Evolutionary conservation across 169 alveolate species (phyloP), one percentile per base, ranked within the genome.

Genomic region (Plasmodium gaboni): DNA sequence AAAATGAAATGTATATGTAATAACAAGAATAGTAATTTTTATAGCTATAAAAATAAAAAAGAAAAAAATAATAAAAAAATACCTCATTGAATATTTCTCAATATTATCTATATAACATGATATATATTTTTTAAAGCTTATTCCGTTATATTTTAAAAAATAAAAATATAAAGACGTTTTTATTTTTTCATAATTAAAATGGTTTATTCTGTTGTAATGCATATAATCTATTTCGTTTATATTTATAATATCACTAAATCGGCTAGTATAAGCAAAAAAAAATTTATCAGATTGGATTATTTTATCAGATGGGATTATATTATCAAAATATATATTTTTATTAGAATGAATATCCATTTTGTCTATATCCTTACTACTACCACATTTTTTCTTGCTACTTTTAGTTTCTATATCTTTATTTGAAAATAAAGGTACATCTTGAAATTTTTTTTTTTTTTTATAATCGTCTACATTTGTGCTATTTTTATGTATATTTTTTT

Each of bases 31-130:
- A 6, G 78, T 70, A 38, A 78, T 78, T 78, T 78, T 78, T 10
- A 70, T 22, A 4, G 89, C 76, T 65, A 78, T 78, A 1, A 78
- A 53, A n/a, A 64, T 15, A 57, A 78, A 64, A 46, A 78, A 78
- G 26, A 78, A 78, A 59, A 78, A 67, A 59, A 78, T 64, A 22
- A 78, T 64, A 17, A 78, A 13, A 7, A 69, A 64, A 15, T 50
- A 50, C 3, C 55, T 55, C 0, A 10, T 48, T 1, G 74, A 64
- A 51, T 78, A 59, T 22, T 64, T 63, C 26, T 78, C 76, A 15
- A 78, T 78, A 64, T 65, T 55, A 19, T 78, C 89, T 17, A 78
- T 69, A 78, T 78, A 78, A 15, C 76, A 78, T 0, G 89, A 64
- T 57, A 65, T 65, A 59, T 65, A 22, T 48, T 59, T 78, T 78